These are phyloP conservation scores for Rosa persica DNA, from an alignment of 306 rosid genomes.

Conservation along the genomic window DNA sequence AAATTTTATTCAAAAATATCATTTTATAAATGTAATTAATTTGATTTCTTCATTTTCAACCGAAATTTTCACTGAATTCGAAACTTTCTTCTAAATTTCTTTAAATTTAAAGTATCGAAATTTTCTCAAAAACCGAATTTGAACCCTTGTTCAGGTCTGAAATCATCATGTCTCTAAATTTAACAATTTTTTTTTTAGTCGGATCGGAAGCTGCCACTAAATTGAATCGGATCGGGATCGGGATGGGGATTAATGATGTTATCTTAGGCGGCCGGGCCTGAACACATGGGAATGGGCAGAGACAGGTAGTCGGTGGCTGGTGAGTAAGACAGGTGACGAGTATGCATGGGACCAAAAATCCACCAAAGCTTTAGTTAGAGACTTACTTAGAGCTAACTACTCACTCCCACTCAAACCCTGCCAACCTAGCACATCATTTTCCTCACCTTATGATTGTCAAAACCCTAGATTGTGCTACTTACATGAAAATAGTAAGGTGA, in stretches of 20 bases:
- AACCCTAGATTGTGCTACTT: not conserved
- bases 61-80: too few relatives aligned
- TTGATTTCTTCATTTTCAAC: too few relatives aligned
- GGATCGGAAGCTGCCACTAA: not conserved
- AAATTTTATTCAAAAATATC: too few relatives aligned
- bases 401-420: not conserved
- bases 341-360: not conserved
- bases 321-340: not conserved
- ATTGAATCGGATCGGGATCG: not conserved
- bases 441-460: not conserved
- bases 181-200: not conserved
- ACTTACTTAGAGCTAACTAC: not conserved
- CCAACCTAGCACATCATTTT: not conserved
- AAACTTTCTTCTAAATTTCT: too few relatives aligned
- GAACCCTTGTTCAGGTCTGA: too few relatives aligned
- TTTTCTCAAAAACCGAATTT: too few relatives aligned
- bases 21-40: too few relatives aligned
- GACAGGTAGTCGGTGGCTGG: constrained; percentile 1
- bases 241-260: not conserved
- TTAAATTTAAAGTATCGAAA: too few relatives aligned
- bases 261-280: not conserved
- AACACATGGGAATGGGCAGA: not conserved
- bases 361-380: not conserved
- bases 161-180: too few relatives aligned
- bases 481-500: not conserved